phyloP scores from a whole-genome alignment of 2,329 filamentous ascomycete genomes.

The Penicillium sp. region DNA sequence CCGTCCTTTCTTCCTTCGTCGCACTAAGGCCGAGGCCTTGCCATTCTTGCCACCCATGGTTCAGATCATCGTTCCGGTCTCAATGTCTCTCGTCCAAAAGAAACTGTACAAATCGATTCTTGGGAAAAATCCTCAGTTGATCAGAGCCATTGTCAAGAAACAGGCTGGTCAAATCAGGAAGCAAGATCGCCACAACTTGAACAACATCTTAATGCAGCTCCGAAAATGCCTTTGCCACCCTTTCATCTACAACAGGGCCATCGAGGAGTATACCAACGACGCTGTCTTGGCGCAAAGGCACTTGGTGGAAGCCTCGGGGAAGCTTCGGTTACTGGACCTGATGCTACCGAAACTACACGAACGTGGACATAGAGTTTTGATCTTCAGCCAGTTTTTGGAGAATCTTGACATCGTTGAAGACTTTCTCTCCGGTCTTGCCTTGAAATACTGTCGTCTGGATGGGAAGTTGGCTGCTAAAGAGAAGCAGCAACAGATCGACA shows the following conservation, averaged over 20 bases:
- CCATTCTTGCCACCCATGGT: constrained; percentile 90
- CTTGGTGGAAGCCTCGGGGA: constrained; percentile 85
- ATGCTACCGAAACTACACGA: constrained; percentile 85
- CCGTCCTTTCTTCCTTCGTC: constrained; percentile 66
- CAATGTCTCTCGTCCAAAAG: constrained; percentile 90
- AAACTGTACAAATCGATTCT: constrained; percentile 93
- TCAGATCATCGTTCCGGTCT: constrained; percentile 93
- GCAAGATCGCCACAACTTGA: constrained; percentile 74
- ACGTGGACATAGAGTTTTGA: constrained; percentile 82
- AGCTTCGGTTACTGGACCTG: constrained; percentile 77
- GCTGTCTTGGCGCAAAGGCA: constrained; percentile 67
- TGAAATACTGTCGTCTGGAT: constrained; percentile 77
- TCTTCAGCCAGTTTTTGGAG: constrained; percentile 91
- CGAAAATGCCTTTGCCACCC: constrained; percentile 94
- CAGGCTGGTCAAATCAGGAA: constrained; percentile 61
- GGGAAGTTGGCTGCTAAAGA: constrained; percentile 76
- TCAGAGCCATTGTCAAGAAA: constrained; percentile 76
- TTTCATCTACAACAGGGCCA: constrained; percentile 85
- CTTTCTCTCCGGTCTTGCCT: constrained; percentile 73
- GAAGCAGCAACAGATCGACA: constrained; percentile 92
- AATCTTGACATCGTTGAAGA: constrained; percentile 91
- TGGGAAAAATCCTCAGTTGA: constrained; percentile 82
- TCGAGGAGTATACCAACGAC: constrained; percentile 75
- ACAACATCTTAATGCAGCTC: constrained; percentile 93
- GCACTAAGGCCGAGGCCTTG: constrained; percentile 87